These are phyloP conservation scores for Dacryopinax primogenitus DNA, from an alignment of 768 basidiomycete genomes.

Conservation along the genomic window DNA sequence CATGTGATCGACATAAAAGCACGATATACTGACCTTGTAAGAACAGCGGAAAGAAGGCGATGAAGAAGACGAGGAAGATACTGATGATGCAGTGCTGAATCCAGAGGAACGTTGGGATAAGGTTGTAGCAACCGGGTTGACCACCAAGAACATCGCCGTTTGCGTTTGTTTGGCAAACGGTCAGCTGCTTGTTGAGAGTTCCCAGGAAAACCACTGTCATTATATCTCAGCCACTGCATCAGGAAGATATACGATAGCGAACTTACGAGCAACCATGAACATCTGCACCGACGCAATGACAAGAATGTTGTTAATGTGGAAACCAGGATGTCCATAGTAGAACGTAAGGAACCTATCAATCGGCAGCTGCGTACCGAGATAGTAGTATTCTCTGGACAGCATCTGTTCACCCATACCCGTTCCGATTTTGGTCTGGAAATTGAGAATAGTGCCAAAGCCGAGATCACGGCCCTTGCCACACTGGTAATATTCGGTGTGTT, in stretches of 20 bases:
- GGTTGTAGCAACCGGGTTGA: constrained; percentile 84
- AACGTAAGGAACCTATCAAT: constrained; percentile 98
- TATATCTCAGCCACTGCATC: constrained; percentile 15
- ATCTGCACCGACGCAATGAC: constrained; percentile 94
- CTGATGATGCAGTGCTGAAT: constrained; percentile 92
- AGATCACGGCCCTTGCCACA: constrained; percentile 98
- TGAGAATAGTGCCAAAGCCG: constrained; percentile 96
- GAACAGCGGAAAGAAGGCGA: constrained; percentile 88
- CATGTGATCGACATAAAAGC: background rate
- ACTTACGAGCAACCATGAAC: constrained; percentile 82
- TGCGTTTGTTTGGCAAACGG: constrained; percentile 65
- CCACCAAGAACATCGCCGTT: constrained; percentile 61
- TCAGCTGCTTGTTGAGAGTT: constrained; percentile 69
- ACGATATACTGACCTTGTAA: constrained; percentile 56
- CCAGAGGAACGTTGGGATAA: constrained; percentile 88
- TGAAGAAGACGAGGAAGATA: constrained; percentile 98
- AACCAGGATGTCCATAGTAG: constrained; percentile 98
- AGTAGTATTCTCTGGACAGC: constrained; percentile 98
- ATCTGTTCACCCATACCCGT: constrained; percentile 99
- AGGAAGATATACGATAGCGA: constrained; percentile 9
- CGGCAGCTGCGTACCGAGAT: constrained; percentile 92
- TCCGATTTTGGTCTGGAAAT: constrained; percentile 99
- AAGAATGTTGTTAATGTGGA: constrained; percentile 99
- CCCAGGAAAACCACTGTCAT: constrained; percentile 82
- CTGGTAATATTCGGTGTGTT: constrained; percentile 99